These are phyloP conservation scores for Ambrosia hybrid DNA, from an alignment of 140 eudicot genomes.

Conservation along the genomic window DNA sequence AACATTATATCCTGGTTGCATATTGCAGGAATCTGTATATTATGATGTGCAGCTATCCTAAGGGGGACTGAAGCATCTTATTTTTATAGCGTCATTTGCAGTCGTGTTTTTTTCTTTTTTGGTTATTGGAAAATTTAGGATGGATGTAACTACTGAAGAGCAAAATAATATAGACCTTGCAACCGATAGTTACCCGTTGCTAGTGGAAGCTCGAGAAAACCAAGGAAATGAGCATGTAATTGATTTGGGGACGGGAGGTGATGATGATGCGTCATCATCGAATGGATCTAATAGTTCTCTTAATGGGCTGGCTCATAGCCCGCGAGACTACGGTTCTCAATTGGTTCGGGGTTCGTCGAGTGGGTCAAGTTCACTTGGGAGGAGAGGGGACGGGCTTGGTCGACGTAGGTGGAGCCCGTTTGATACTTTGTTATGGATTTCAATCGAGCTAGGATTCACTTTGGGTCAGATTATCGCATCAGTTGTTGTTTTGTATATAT, in stretches of 20 bases:
- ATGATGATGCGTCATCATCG: slow-evolving; percentile 48
- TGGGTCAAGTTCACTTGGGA: slow-evolving; percentile 31
- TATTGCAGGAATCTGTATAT: slow-evolving; percentile 22
- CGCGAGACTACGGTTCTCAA: slow-evolving; percentile 10
- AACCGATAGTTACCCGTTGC: slow-evolving; percentile 64
- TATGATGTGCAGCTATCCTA: slow-evolving; percentile 10
- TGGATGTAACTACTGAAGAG: slow-evolving; percentile 56
- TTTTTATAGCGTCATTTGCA: slow-evolving; percentile 2
- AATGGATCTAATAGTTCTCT: slow-evolving; percentile 27
- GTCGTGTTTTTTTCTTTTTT: slow-evolving; percentile 5
- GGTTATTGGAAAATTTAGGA: slow-evolving; percentile 23
- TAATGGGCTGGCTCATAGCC: slow-evolving; percentile 31
- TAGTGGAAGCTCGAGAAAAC: slow-evolving; percentile 41
- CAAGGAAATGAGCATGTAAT: slow-evolving; percentile 48
- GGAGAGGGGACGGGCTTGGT: slow-evolving; percentile 55
- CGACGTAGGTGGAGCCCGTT: slow-evolving; percentile 79
- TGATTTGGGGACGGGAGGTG: slow-evolving; percentile 50
- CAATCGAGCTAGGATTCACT: slow-evolving; percentile 56
- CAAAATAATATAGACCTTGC: slow-evolving; percentile 38
- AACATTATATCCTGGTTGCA: not conserved
- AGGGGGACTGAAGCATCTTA: slow-evolving; percentile 12
- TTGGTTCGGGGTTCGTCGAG: slow-evolving; percentile 30
- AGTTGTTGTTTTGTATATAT: slow-evolving; percentile 46
- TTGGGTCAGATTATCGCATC: slow-evolving; percentile 68
- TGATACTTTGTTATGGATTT: slow-evolving; percentile 60